Conservation (phyloP, 2,329 filamentous ascomycete genomes). For the Colletotrichum sp. region DNA sequence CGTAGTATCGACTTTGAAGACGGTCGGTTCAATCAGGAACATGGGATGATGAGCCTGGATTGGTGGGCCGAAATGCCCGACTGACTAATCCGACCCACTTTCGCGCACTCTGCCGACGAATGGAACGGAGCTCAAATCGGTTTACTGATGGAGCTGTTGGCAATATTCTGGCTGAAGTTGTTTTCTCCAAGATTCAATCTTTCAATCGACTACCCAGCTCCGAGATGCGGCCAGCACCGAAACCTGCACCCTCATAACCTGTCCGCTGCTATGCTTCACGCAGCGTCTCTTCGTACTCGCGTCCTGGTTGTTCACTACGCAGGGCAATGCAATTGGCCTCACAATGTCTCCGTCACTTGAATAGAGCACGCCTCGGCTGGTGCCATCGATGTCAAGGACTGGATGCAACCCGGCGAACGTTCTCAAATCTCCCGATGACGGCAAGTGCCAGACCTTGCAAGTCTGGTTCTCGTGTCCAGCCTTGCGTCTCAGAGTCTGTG, state of each 20-base stretch:
- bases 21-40: conserved; percentile 24
- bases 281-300: neutral
- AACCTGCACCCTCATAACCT: neutral
- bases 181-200: neutral
- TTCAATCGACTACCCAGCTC: neutral
- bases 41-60: conserved; percentile 16
- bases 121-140: conserved; percentile 1
- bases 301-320: neutral
- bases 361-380: conserved; percentile 23
- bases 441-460: neutral
- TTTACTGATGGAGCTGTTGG: conserved; percentile 5
- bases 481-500: neutral
- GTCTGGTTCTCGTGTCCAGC: neutral
- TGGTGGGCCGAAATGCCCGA: neutral
- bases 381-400: conserved; percentile 9
- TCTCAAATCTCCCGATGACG: neutral
- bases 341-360: conserved; percentile 25
- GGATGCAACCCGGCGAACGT: neutral
- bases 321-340: conserved; percentile 24
- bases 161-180: neutral
- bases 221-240: conserved; percentile 2
- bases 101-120: neutral
- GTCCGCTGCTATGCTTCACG: conserved; percentile 14
- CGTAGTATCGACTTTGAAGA: conserved; percentile 30
- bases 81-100: conserved; percentile 15